A percentile compares a stretch with the other conserved stretches of the same genome.
Conservation (phyloP, 2,329 filamentous ascomycete species). For the Botrytis hyacinthi region DNA sequence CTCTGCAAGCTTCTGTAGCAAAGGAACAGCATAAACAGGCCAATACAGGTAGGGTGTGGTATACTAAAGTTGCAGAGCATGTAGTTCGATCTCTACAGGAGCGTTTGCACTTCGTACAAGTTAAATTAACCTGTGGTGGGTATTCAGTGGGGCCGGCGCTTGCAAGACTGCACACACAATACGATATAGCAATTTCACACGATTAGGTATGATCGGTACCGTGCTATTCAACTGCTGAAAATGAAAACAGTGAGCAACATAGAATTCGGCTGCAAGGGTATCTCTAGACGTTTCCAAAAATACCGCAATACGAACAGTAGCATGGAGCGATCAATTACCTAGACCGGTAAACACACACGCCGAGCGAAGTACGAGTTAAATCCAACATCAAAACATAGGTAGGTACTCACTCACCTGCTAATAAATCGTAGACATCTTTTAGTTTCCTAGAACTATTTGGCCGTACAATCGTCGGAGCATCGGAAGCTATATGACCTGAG, state of each 20-base stretch:
- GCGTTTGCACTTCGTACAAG: neutral
- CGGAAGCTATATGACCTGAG: neutral
- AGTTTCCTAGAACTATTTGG: neutral
- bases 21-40: neutral
- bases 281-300: neutral
- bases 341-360: neutral
- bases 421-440: neutral
- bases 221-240: neutral
- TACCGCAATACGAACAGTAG: neutral
- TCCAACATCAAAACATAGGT: neutral
- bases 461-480: neutral
- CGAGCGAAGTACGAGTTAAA: neutral
- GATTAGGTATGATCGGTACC: neutral
- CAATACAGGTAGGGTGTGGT: neutral
- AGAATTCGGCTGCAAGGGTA: neutral
- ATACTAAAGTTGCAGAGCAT: too few relatives aligned
- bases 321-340: neutral
- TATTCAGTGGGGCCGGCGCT: neutral
- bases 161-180: neutral
- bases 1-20: neutral
- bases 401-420: neutral
- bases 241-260: neutral
- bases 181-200: neutral
- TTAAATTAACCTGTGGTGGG: neutral
- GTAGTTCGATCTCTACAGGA: too few relatives aligned